These are phyloP conservation scores for Epichloe typhina DNA, from an alignment of 2,329 filamentous ascomycete species.

Conservation along the genomic window DNA sequence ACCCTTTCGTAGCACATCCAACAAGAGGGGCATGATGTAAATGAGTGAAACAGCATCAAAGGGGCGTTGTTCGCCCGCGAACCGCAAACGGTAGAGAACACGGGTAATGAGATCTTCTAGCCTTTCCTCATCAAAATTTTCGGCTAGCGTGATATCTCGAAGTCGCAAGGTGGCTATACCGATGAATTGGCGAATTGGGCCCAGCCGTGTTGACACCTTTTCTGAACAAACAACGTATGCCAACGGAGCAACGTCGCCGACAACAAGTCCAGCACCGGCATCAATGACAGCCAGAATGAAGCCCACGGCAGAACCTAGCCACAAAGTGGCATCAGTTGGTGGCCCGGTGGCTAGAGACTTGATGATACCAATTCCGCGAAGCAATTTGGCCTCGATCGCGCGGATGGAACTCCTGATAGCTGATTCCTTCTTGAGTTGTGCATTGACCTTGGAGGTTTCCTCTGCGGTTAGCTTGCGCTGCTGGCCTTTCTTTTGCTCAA, in stretches of 20 bases:
- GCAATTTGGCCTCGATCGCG: constrained; percentile 54
- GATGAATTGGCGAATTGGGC: constrained; percentile 65
- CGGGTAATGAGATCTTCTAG: constrained; percentile 75
- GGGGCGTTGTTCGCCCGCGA: constrained; percentile 83
- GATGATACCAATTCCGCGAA: constrained; percentile 78
- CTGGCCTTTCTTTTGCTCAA: constrained; percentile 87
- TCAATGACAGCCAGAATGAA: constrained; percentile 62
- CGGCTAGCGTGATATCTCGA: constrained; percentile 59
- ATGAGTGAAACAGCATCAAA: constrained; percentile 80
- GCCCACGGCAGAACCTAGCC: constrained; percentile 74
- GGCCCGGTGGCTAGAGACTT: constrained; percentile 65
- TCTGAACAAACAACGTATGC: constrained; percentile 72
- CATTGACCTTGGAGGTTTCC: constrained; percentile 79
- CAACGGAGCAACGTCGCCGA: constrained; percentile 64
- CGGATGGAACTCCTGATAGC: constrained; percentile 63
- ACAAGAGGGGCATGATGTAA: constrained; percentile 73
- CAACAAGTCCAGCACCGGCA: constrained; percentile 67
- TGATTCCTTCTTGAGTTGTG: constrained; percentile 78
- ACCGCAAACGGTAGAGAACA: constrained; percentile 79
- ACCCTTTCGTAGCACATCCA: constrained; percentile 65
- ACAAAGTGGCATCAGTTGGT: constrained; percentile 75
- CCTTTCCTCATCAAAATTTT: constrained; percentile 64
- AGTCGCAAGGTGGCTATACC: constrained; percentile 77
- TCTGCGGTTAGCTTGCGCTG: constrained; percentile 84
- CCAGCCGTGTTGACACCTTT: constrained; percentile 60